phyloP scores from a whole-genome alignment of 2,329 filamentous ascomycete species.

The Malbranchea zuffiana region DNA sequence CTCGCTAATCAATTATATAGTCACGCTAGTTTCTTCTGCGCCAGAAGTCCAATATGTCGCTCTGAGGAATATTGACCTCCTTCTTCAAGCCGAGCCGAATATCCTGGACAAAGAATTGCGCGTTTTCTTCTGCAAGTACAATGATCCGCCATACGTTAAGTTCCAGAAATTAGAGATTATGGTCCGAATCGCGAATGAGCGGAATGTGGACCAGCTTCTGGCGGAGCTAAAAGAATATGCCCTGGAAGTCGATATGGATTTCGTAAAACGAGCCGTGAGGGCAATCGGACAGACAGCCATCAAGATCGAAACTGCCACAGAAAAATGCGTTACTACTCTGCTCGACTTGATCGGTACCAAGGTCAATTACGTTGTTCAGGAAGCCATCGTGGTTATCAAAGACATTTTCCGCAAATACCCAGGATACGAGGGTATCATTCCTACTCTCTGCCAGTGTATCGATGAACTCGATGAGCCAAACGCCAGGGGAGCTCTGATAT shows the following conservation, averaged over 20 bases:
- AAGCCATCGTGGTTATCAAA: constrained; percentile 97
- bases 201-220: constrained; percentile 87
- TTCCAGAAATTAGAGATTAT: constrained; percentile 97
- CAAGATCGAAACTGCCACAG: constrained; percentile 90
- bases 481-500: constrained; percentile 82
- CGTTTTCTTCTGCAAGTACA: constrained; percentile 99
- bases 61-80: constrained; percentile 85
- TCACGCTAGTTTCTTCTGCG: constrained; percentile 87
- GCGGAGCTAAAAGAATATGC: constrained; percentile 96
- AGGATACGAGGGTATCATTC: constrained; percentile 95
- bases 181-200: constrained; percentile 96
- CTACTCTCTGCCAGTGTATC: constrained; percentile 89
- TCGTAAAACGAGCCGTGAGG: constrained; percentile 84
- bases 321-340: constrained; percentile 89
- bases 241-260: constrained; percentile 97
- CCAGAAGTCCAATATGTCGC: constrained; percentile 98
- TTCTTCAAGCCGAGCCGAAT: constrained; percentile 90
- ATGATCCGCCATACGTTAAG: constrained; percentile 95
- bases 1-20: constrained; percentile 35
- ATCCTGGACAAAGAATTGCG: constrained; percentile 95
- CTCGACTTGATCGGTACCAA: constrained; percentile 93
- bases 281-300: constrained; percentile 97
- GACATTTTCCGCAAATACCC: constrained; percentile 97
- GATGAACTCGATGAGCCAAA: constrained; percentile 93
- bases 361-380: constrained; percentile 98